Conservation (phyloP, 768 basidiomycete genomes). For the Mycena rosella region DNA sequence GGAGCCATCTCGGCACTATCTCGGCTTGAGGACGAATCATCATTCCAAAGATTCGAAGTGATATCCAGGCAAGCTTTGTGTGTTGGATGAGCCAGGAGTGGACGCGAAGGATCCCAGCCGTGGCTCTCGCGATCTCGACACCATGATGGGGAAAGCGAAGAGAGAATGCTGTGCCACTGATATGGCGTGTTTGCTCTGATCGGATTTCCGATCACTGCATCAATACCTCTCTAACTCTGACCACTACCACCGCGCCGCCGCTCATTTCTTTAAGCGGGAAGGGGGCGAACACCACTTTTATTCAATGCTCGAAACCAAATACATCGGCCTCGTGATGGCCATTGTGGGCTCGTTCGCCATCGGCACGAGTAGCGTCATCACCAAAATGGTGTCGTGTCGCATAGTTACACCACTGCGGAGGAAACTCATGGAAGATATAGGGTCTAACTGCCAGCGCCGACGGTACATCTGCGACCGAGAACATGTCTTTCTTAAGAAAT, state of each 20-base stretch:
- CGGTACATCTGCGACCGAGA: slow-evolving; percentile 76
- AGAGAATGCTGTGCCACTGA: slow-evolving; percentile 3
- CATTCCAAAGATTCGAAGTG: too few species aligned
- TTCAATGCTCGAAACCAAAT: slow-evolving; percentile 22
- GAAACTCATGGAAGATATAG: slow-evolving; percentile 54
- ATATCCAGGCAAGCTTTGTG: too few species aligned
- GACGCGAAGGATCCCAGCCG: not conserved
- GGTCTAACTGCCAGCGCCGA: slow-evolving; percentile 88
- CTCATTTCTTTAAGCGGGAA: not conserved
- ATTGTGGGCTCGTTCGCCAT: slow-evolving; percentile 59
- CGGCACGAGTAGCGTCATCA: slow-evolving; percentile 97
- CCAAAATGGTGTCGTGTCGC: slow-evolving; percentile 88
- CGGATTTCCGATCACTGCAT: slow-evolving; percentile 10
- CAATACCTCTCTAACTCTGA: not conserved
- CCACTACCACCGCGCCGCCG: not conserved
- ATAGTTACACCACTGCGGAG: slow-evolving; percentile 22
- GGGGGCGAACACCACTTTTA: not conserved
- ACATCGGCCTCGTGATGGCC: slow-evolving; percentile 23
- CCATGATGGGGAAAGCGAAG: not conserved
- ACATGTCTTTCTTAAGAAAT: slow-evolving; percentile 86
- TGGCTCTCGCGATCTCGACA: too few species aligned
- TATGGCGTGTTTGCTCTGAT: slow-evolving; percentile 6
- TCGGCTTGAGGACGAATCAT: too few species aligned
- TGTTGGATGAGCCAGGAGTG: not conserved
- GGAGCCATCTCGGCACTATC: too few species aligned